Evolutionary conservation across 257 asterid species (phyloP).

Genomic region (Solanum habrochaites): DNA sequence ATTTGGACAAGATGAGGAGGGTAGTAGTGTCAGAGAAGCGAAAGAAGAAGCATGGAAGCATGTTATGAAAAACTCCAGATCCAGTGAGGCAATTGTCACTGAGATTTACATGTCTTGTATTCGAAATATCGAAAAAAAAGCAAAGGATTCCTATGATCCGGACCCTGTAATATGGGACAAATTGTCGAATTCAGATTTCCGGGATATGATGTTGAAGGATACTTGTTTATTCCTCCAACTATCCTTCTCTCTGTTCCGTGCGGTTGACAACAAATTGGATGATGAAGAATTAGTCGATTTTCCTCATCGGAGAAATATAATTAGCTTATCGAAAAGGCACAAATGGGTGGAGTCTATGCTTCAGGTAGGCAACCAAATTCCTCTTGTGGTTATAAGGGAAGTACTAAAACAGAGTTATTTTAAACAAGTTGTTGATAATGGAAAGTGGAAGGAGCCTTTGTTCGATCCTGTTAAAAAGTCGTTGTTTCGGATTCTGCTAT

Average conservation of each 20-base stretch:
- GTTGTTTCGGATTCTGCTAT: neutral
- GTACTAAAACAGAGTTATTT: neutral
- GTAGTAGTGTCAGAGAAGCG: neutral
- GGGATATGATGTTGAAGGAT: slow-evolving; percentile 8
- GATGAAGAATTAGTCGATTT: neutral
- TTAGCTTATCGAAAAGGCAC: neutral
- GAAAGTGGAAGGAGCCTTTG: neutral
- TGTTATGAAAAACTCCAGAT: neutral
- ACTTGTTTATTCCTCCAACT: slow-evolving; percentile 14
- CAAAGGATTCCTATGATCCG: neutral
- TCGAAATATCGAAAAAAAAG: neutral
- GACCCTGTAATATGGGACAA: neutral
- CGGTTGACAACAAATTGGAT: too few species aligned
- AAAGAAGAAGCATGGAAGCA: neutral
- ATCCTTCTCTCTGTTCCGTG: neutral
- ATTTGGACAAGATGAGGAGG: neutral
- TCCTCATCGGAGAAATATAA: neutral
- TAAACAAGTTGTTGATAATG: neutral
- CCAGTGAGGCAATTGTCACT: neutral
- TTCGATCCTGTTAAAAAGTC: neutral
- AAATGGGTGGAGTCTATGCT: slow-evolving; percentile 8
- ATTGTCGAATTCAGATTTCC: neutral
- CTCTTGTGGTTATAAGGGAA: neutral
- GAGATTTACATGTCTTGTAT: neutral
- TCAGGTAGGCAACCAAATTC: slow-evolving; percentile 13